Conservation (phyloP, 129 eudicot genomes). For the Logfia minima region DNA sequence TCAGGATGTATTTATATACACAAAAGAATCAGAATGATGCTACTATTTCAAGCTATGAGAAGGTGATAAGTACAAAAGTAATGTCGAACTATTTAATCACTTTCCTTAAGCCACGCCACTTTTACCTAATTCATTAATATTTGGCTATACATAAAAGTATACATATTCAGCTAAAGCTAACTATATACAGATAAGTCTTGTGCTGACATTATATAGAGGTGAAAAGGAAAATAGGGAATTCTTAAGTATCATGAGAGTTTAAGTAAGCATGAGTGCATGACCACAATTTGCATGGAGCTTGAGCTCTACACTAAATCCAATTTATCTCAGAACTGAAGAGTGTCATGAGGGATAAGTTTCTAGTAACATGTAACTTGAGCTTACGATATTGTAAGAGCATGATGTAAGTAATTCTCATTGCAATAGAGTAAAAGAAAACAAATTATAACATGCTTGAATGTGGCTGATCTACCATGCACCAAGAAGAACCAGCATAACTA, state of each 20-base stretch:
- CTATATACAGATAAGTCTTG: constrained; percentile 1
- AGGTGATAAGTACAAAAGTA: background rate
- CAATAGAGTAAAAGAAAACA: background rate
- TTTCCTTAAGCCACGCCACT: background rate
- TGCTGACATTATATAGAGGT: background rate
- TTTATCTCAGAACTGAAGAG: background rate
- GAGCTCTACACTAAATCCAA: too few relatives aligned
- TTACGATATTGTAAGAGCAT: background rate
- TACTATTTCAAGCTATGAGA: background rate
- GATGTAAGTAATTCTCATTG: background rate
- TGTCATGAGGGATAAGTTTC: background rate
- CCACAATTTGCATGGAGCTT: constrained; percentile 9
- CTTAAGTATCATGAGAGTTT: constrained; percentile 9
- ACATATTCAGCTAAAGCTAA: background rate
- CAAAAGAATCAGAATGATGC: background rate
- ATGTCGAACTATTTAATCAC: background rate
- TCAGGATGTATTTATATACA: background rate
- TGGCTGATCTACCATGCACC: background rate
- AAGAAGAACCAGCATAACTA: constrained; percentile 31
- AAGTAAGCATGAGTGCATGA: background rate
- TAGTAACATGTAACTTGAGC: background rate
- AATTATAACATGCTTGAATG: constrained; percentile 1
- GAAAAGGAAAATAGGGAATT: background rate
- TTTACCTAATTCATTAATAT: background rate
- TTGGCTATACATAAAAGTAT: background rate